phyloP scores from a whole-genome alignment of 2,329 filamentous ascomycete species.

The Byssochlamys sp. region DNA sequence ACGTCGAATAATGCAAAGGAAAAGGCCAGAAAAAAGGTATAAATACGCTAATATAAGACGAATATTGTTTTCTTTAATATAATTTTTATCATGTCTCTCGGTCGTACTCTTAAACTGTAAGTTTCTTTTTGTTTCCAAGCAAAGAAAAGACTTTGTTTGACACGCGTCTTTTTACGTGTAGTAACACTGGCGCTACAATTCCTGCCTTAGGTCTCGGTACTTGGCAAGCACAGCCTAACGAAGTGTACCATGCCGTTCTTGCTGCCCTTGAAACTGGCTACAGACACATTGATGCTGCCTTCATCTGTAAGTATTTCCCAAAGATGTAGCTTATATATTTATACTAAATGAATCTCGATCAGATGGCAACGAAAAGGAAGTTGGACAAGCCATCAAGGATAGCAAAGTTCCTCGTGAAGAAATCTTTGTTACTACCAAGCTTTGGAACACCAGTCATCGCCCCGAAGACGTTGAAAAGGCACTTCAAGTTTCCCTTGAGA shows the following conservation, averaged over 20 bases:
- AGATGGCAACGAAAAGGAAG: constrained; percentile 6
- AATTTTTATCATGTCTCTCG: too few species aligned
- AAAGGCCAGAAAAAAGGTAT: too few species aligned
- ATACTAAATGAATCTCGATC: too few species aligned
- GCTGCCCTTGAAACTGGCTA: too few species aligned
- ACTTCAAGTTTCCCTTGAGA: constrained; percentile 19
- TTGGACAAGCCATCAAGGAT: constrained; percentile 23
- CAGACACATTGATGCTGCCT: not conserved
- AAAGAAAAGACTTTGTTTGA: too few species aligned
- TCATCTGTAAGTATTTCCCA: too few species aligned
- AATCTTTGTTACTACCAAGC: constrained; percentile 25
- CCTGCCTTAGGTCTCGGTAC: not conserved
- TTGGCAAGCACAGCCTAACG: not conserved
- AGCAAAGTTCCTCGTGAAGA: constrained; percentile 26
- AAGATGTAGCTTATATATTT: not conserved
- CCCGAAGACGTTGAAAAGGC: constrained; percentile 19
- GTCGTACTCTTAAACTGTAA: too few species aligned
- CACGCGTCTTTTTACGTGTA: too few species aligned
- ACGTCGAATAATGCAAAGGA: too few species aligned
- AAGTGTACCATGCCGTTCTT: not conserved
- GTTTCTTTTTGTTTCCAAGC: too few species aligned
- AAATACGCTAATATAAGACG: too few species aligned
- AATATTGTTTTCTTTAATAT: too few species aligned
- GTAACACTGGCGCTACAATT: constrained; percentile 30
- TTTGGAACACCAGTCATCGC: constrained; percentile 22